Evolutionary conservation across 75 land plant genomes (phyloP), one percentile per base, ranked within the genome.

Genomic region (Adiantum capillusveneris): DNA sequence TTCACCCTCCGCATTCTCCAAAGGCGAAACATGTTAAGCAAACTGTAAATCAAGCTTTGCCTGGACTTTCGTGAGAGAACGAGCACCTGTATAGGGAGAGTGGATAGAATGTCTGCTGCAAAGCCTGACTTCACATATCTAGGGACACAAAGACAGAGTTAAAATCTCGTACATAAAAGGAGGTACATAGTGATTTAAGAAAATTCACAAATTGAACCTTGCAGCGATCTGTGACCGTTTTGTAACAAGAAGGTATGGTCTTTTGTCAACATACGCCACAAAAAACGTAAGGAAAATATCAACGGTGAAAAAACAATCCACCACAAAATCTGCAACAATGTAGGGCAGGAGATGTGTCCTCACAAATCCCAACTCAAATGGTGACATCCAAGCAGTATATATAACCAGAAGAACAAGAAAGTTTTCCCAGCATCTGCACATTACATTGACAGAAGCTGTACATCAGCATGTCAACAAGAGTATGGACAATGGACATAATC

Each of bases 361-460:
- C 0, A 67, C 21, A 62, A 85, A 85, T 25, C 67, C 89, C 41
- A 83, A 66, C 41, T 85, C 89, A 29, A 85, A 82, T 0, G 82
- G 85, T 28, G 57, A 79, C 28, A 82, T 63, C 82, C 85, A 82
- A 20, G 89, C 89, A 2, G 84, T 73, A 50, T 79, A 85, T 42
- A 82, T 53, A 1, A 85, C 85, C 53, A 82, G 43, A 25, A 68
- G 21, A 27, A 79, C 56, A 62, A 85, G 69, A 65, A 79, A 82
- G 25, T 44, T 56, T 42, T 75, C 68, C 85, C 88, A 85, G 0
- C 19, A 27, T 57, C 86, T 80, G 80, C 59, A 70, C 9, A 9
- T 5, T 9, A 34, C 9, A 34, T 34, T n/a, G n/a, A 11, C 36
- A 29, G 14, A 31, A 52, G 53, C 51, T 13, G 9, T 37, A 57